Conservation (phyloP, 352 stramenopile species). For the Phytophthora hibernalis region DNA sequence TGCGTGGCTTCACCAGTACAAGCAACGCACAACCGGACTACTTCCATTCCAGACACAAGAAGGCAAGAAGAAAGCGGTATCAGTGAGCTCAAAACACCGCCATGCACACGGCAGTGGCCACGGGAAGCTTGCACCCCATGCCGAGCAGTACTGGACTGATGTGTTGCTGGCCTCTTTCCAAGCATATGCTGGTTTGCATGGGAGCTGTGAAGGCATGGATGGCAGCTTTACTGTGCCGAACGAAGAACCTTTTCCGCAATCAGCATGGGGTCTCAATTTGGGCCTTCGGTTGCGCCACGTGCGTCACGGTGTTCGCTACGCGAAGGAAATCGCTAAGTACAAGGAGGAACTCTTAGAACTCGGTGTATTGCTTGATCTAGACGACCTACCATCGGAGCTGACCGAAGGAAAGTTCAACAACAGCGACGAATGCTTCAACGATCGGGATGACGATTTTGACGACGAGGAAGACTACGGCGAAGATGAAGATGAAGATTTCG, state of each 20-base stretch:
- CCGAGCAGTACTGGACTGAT: conserved; percentile 79
- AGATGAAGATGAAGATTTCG: not conserved
- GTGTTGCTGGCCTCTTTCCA: conserved; percentile 71
- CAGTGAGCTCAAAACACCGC: conserved; percentile 14
- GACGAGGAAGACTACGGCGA: conserved; percentile 23
- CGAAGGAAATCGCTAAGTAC: conserved; percentile 69
- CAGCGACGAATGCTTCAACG: conserved; percentile 1
- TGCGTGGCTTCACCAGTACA: conserved; percentile 81
- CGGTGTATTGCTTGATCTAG: conserved; percentile 34
- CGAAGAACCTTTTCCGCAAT: conserved; percentile 58
- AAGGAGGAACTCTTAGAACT: conserved; percentile 47
- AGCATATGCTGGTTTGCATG: conserved; percentile 55
- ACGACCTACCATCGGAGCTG: conserved; percentile 9
- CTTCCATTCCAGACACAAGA: conserved; percentile 55
- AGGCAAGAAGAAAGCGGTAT: conserved; percentile 32
- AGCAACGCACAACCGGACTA: conserved; percentile 42
- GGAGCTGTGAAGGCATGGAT: conserved; percentile 65
- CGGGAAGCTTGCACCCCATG: conserved; percentile 49
- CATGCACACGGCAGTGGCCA: not conserved
- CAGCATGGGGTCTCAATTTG: conserved; percentile 76
- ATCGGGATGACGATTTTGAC: conserved; percentile 15
- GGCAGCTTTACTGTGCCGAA: conserved; percentile 65
- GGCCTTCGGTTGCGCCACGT: conserved; percentile 74
- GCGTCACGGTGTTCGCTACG: conserved; percentile 70
- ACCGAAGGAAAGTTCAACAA: conserved; percentile 1